Evolutionary conservation across 2,329 filamentous ascomycete species (phyloP), one percentile per base, ranked within the genome.

Genomic region (Plenodomus tracheiphilus): DNA sequence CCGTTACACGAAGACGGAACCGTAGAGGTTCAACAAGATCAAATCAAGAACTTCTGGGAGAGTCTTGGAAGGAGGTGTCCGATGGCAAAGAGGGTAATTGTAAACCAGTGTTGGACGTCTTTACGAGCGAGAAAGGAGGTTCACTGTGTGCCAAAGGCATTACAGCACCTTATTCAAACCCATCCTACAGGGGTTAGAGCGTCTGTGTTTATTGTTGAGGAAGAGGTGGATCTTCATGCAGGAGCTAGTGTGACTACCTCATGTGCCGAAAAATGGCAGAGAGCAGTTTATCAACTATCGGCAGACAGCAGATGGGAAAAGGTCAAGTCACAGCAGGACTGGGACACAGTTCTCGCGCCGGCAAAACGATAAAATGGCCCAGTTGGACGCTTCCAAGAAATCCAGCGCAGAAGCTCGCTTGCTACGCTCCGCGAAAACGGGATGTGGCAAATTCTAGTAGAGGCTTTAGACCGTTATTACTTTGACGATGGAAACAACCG

Each of bases 401-500:
- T 18, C 10, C 5, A 25, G 25, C 30, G 28, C 21, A 34, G 22
- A 25, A 10, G 22, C 5, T 25, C 22, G 22, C 22, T 25, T 10
- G 28, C 39, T 30, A 21, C 17, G 8, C 37, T 49, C n/a, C 51
- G 53, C 17, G 11, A 41, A 40, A 15, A 18, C 16, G 52, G 46
- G 28, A 43, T 58, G 9, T 43, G 42, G 46, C 32, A 46, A 32
- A 47, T 56, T 38, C 25, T 38, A 21, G 47, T 60, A 18, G 54
- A 60, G 54, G 57, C 57, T 19, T 21, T 58, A 20, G 54, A 60
- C 28, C 47, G 49, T 10, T 39, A 60, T 45, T 37, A 58, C 40
- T 60, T 60, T 37, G 47, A 51, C 17, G 36, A 39, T 0, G 46
- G 42, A 32, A 32, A 35, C 3, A 41, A 41, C 10, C 38, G 43